Evolutionary conservation across 352 stramenopile genomes (phyloP).

Genomic region (Pythium angustatum): DNA sequence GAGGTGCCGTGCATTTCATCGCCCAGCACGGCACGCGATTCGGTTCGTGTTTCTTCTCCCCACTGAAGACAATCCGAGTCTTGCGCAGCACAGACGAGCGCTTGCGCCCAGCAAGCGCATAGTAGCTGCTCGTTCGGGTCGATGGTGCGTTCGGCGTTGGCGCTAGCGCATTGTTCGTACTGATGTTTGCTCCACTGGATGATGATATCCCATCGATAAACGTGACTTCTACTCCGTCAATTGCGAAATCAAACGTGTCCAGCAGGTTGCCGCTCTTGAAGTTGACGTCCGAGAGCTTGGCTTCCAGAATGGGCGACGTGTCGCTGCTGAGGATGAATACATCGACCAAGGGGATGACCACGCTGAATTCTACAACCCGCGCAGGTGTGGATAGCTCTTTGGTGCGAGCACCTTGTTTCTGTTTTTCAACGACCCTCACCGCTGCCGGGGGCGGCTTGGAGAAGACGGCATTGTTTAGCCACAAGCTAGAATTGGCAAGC

Average conservation of each 20-base stretch:
- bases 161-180: not conserved
- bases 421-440: slow-evolving; percentile 16
- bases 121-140: slow-evolving; percentile 31
- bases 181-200: not conserved
- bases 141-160: not conserved
- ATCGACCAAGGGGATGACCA: slow-evolving; percentile 65
- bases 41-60: slow-evolving; percentile 47
- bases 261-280: slow-evolving; percentile 53
- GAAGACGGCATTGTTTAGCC: slow-evolving; percentile 59
- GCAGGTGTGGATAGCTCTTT: slow-evolving; percentile 22
- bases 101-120: slow-evolving; percentile 43
- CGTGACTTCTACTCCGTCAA: slow-evolving; percentile 58
- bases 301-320: slow-evolving; percentile 63
- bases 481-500: slow-evolving; percentile 47
- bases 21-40: slow-evolving; percentile 52
- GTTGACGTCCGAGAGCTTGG: slow-evolving; percentile 46
- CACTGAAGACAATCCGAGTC: slow-evolving; percentile 62
- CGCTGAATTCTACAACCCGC: slow-evolving; percentile 44
- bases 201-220: slow-evolving; percentile 51
- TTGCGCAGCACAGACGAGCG: slow-evolving; percentile 62
- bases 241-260: slow-evolving; percentile 57
- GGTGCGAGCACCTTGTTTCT: slow-evolving; percentile 14
- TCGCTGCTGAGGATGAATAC: slow-evolving; percentile 65
- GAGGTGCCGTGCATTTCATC: slow-evolving; percentile 66
- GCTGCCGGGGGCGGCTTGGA: slow-evolving; percentile 25